Percentiles rank a stretch among this genome's conserved stretches.
Conservation (phyloP, 371 early-diverging fungal genomes). For the Mortierella sp. region DNA sequence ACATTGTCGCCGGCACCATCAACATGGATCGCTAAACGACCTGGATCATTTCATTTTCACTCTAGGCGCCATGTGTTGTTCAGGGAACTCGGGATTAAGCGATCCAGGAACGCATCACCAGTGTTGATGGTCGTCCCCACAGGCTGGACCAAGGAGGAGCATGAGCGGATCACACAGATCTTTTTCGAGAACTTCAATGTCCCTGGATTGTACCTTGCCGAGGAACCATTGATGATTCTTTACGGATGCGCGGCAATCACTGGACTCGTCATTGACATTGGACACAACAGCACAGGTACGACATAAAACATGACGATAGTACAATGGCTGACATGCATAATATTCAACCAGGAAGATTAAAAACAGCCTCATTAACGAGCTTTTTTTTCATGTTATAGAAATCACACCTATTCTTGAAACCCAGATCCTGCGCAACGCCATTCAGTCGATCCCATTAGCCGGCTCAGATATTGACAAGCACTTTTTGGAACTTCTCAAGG, state of each 20-base stretch:
- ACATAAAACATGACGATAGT: constrained; percentile 14
- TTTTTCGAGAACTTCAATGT: constrained; percentile 93
- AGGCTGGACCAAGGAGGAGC: constrained; percentile 87
- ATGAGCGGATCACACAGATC: constrained; percentile 87
- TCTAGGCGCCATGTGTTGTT: constrained; percentile 82
- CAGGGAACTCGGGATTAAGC: constrained; percentile 81
- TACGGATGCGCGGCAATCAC: constrained; percentile 86
- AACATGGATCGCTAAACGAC: not conserved
- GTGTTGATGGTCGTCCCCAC: constrained; percentile 85
- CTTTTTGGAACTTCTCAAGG: constrained; percentile 69
- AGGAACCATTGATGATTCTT: constrained; percentile 85
- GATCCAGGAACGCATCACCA: constrained; percentile 83
- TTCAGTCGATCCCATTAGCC: constrained; percentile 75
- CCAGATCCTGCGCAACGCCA: constrained; percentile 70
- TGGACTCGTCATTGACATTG: constrained; percentile 93
- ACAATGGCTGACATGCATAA: not conserved
- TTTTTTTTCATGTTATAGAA: constrained; percentile 58
- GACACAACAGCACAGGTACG: constrained; percentile 80
- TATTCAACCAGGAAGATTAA: not conserved
- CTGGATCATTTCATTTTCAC: not conserved
- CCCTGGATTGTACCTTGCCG: constrained; percentile 88
- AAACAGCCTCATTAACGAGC: not conserved
- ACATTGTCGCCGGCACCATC: not conserved
- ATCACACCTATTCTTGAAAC: constrained; percentile 84
- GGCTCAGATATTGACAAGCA: constrained; percentile 77